Conservation (phyloP, 768 basidiomycete genomes). For the Russula compacta region DNA sequence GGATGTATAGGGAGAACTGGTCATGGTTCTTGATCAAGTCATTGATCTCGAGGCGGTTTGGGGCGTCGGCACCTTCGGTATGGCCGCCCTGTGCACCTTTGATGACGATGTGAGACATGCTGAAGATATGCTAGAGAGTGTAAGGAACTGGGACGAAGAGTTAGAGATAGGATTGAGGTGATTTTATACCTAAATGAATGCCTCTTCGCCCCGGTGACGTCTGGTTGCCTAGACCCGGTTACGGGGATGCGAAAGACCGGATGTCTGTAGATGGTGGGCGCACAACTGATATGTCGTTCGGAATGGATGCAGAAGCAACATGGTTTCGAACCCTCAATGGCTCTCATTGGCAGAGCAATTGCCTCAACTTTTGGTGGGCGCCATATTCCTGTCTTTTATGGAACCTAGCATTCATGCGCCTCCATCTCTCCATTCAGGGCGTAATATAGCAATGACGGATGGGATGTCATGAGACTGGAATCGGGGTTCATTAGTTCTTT, state of each 20-base stretch:
- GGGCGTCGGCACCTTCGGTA: neutral
- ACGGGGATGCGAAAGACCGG: neutral
- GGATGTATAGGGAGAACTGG: conserved; percentile 42
- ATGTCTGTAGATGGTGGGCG: neutral
- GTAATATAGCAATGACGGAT: neutral
- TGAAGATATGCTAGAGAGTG: neutral
- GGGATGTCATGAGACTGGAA: neutral
- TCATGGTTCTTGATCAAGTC: conserved; percentile 31
- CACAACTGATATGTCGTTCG: neutral
- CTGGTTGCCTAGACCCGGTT: neutral
- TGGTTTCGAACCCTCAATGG: neutral
- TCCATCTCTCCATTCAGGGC: neutral
- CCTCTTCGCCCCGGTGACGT: too few relatives aligned
- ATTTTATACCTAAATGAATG: neutral
- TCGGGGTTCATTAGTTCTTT: neutral
- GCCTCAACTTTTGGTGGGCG: neutral
- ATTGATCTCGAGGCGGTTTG: conserved; percentile 12
- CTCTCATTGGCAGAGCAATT: neutral
- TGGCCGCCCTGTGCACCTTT: neutral
- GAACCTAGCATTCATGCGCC: neutral
- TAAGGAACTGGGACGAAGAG: neutral
- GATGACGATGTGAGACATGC: conserved; percentile 6
- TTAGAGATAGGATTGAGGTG: neutral
- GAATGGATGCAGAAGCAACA: neutral
- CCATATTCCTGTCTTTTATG: neutral